Conservation (phyloP, 768 basidiomycete genomes). For the Tylopilus sp. region DNA sequence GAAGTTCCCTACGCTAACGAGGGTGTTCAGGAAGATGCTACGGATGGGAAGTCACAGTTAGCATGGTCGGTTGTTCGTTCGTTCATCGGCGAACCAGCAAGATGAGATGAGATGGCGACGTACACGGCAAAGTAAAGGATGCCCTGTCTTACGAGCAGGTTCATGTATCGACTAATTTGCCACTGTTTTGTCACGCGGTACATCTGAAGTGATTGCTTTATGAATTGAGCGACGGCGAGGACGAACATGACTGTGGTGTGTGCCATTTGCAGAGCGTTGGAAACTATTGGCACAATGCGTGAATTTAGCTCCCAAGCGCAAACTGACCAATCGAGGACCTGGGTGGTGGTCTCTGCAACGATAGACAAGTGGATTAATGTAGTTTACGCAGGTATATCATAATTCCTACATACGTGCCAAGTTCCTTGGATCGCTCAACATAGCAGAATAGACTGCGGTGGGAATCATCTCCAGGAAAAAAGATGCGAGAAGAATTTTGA, state of each 20-base stretch:
- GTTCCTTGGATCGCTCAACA: no score
- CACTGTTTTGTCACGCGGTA: no score
- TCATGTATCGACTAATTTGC: not conserved
- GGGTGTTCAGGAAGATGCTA: not conserved
- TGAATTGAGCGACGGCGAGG: not conserved
- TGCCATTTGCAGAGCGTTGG: not conserved
- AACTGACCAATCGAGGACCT: not conserved
- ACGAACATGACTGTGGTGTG: not conserved
- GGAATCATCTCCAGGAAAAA: not conserved
- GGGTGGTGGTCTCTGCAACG: not conserved
- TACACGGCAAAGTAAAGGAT: not conserved
- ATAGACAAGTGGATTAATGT: no score
- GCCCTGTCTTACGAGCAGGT: not conserved
- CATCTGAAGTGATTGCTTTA: not conserved
- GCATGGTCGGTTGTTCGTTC: no score
- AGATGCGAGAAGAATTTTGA: not conserved
- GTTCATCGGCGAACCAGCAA: not conserved
- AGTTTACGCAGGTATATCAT: not conserved
- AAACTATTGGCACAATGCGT: no score
- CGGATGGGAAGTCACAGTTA: not conserved
- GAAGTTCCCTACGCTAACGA: not conserved
- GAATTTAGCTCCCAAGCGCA: not conserved
- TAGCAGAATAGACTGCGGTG: not conserved
- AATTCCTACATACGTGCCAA: not conserved
- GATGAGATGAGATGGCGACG: not conserved